Conservation (phyloP, 1,139 yeast species). For the Geotrichum histeridarum region DNA sequence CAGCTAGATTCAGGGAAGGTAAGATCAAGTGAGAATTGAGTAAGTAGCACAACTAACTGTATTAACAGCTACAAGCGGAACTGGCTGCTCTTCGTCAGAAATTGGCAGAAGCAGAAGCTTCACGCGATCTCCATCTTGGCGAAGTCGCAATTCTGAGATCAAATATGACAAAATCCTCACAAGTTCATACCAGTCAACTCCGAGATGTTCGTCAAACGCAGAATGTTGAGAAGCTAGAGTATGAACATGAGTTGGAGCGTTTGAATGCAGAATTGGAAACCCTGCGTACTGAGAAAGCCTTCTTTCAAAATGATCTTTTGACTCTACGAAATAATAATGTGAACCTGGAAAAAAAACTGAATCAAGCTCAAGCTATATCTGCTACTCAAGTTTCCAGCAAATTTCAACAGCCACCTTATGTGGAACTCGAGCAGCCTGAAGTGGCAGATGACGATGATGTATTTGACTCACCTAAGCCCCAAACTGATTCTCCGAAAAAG, state of each 20-base stretch:
- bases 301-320: constrained; percentile 43
- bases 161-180: constrained; percentile 50
- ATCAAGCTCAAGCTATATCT: constrained; percentile 15
- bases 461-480: background rate
- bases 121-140: constrained; percentile 39
- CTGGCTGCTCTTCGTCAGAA: constrained; percentile 16
- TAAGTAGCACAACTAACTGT: background rate
- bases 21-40: background rate
- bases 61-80: background rate
- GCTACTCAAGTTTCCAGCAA: background rate
- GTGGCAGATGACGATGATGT: background rate
- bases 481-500: constrained; percentile 16
- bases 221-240: constrained; percentile 44
- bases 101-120: constrained; percentile 19
- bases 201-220: constrained; percentile 28
- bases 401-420: background rate
- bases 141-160: constrained; percentile 72
- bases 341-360: constrained; percentile 20
- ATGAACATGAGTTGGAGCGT: constrained; percentile 43
- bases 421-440: background rate
- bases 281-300: constrained; percentile 67
- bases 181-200: constrained; percentile 33
- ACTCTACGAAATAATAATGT: constrained; percentile 3
- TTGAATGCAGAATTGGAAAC: constrained; percentile 48
- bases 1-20: background rate